phyloP scores from a whole-genome alignment of 768 basidiomycete genomes.

The Suillus bovinus region DNA sequence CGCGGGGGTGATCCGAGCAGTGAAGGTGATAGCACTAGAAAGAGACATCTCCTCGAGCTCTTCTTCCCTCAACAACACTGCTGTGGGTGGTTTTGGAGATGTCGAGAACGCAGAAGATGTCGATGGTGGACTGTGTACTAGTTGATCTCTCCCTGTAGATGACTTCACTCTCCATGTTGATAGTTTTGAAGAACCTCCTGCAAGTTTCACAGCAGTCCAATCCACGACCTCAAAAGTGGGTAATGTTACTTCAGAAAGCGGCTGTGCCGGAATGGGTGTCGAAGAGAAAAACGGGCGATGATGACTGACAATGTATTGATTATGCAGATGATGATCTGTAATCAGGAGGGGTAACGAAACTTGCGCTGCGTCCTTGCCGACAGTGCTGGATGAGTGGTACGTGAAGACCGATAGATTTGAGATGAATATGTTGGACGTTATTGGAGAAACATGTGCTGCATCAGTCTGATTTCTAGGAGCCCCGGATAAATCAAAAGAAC shows the following conservation, averaged over 20 bases:
- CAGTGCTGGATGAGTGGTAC: conserved; percentile 34
- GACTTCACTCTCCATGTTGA: conserved; percentile 62
- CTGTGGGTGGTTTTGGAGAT: conserved; percentile 20
- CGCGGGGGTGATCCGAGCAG: conserved; percentile 9
- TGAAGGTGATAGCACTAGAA: conserved; percentile 23
- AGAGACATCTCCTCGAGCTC: conserved; percentile 13
- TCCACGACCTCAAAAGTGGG: conserved; percentile 62
- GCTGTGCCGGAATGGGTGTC: conserved; percentile 14
- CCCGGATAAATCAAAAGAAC: conserved; percentile 22
- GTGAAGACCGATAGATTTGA: conserved; percentile 60
- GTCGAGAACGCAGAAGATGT: conserved; percentile 17
- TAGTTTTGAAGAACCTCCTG: conserved; percentile 48
- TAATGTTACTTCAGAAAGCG: conserved; percentile 31
- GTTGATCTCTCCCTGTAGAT: conserved; percentile 18
- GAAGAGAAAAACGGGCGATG: conserved; percentile 38
- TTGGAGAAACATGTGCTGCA: conserved; percentile 4
- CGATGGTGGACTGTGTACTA: conserved; percentile 20
- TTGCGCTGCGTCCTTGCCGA: conserved; percentile 18
- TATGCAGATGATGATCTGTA: conserved; percentile 64
- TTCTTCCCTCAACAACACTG: conserved; percentile 19
- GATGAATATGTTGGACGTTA: conserved; percentile 19
- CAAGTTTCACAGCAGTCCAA: conserved; percentile 54
- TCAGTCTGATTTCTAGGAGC: conserved; percentile 13
- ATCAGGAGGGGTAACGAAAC: conserved; percentile 68
- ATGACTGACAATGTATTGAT: conserved; percentile 53